These are phyloP conservation scores for Skeletonema tropicum DNA, from an alignment of 108 stramenopile species.

Conservation along the genomic window DNA sequence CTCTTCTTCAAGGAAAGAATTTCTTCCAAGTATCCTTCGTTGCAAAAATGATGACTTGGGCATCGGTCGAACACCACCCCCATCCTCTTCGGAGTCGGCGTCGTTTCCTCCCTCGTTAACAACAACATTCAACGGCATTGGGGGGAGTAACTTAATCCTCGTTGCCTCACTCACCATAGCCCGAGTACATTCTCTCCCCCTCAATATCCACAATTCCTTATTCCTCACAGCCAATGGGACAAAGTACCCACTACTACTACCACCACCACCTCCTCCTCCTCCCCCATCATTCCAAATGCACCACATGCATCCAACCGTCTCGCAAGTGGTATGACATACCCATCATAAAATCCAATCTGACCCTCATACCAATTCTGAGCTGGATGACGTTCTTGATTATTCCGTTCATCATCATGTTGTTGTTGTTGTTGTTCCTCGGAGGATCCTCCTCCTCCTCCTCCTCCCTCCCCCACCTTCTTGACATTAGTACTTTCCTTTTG, in stretches of 20 bases:
- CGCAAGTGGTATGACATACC: slow-evolving; percentile 26
- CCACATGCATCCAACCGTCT: slow-evolving; percentile 33
- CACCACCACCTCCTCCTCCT: background rate
- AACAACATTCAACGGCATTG: slow-evolving; percentile 9
- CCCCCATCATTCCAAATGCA: slow-evolving; percentile 10
- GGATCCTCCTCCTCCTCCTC: too few species aligned
- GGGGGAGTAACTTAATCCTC: slow-evolving; percentile 16
- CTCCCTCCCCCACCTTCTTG: background rate
- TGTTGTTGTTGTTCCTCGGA: background rate
- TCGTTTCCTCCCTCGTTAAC: background rate
- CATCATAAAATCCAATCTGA: slow-evolving; percentile 31
- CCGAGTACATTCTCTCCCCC: slow-evolving; percentile 21
- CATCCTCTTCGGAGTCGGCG: background rate
- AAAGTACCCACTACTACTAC: slow-evolving; percentile 9
- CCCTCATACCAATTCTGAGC: slow-evolving; percentile 30
- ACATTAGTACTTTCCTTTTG: background rate
- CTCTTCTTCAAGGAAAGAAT: background rate
- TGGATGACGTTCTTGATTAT: slow-evolving; percentile 21
- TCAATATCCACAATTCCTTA: slow-evolving; percentile 21
- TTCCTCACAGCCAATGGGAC: slow-evolving; percentile 26
- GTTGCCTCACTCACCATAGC: slow-evolving; percentile 22
- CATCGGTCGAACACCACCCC: background rate
- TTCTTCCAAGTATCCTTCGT: background rate
- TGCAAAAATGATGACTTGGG: background rate
- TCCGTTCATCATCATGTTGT: too few species aligned